phyloP scores from a whole-genome alignment of 805 yeast genomes.

The Naumovozyma baii region DNA sequence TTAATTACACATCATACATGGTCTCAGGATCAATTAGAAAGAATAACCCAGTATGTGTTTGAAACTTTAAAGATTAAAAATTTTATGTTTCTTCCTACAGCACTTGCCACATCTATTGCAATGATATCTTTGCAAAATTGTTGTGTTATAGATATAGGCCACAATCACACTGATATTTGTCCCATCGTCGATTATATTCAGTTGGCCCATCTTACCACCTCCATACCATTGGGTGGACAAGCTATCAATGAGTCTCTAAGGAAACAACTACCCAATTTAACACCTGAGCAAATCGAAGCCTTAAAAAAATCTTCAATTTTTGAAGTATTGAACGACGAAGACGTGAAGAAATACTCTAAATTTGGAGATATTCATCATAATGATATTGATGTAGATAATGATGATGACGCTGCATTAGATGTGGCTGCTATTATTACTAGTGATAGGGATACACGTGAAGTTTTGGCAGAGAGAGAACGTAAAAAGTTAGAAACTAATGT shows the following conservation, averaged over 20 bases:
- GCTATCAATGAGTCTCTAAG: slow-evolving; percentile 47
- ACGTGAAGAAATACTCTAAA: slow-evolving; percentile 50
- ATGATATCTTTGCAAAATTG: slow-evolving; percentile 56
- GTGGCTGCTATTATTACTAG: slow-evolving; percentile 84
- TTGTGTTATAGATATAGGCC: slow-evolving; percentile 73
- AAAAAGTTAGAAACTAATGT: slow-evolving; percentile 29
- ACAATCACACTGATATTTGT: slow-evolving; percentile 60
- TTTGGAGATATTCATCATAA: slow-evolving; percentile 33
- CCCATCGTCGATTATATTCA: slow-evolving; percentile 72
- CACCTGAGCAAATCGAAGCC: slow-evolving; percentile 52
- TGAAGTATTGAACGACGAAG: slow-evolving; percentile 69
- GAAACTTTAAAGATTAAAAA: slow-evolving; percentile 66
- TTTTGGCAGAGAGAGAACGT: slow-evolving; percentile 54
- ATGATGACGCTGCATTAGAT: slow-evolving; percentile 70
- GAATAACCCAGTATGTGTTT: slow-evolving; percentile 62
- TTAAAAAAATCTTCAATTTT: slow-evolving; percentile 67
- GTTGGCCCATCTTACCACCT: slow-evolving; percentile 43
- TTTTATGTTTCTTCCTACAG: slow-evolving; percentile 55
- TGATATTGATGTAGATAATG: slow-evolving; percentile 17
- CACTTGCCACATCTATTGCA: slow-evolving; percentile 67
- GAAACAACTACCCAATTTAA: slow-evolving; percentile 48
- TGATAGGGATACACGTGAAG: slow-evolving; percentile 56
- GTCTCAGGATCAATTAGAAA: slow-evolving; percentile 60
- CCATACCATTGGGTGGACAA: slow-evolving; percentile 52
- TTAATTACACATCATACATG: slow-evolving; percentile 59